A percentile compares a stretch with the other conserved stretches of the same genome.
phyloP scores from a whole-genome alignment of 1,284 basidiomycete genomes.

The Pseudozyma thailandica region DNA sequence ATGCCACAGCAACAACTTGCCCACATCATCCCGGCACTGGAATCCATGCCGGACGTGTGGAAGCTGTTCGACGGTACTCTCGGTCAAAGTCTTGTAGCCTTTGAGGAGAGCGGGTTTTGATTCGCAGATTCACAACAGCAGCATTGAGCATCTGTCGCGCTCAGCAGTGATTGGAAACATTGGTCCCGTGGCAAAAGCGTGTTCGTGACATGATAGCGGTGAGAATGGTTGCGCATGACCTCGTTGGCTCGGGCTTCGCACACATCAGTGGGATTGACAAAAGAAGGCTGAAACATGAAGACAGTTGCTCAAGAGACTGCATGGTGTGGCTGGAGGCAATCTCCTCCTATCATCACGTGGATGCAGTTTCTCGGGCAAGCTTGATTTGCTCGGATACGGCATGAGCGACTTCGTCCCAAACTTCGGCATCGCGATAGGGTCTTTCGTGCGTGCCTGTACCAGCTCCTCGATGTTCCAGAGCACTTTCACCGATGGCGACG shows the following conservation, averaged over 20 bases:
- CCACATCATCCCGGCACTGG: slow-evolving; percentile 42
- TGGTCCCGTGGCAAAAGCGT: not conserved
- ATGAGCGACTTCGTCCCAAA: slow-evolving; percentile 57
- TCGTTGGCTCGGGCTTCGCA: too few species aligned
- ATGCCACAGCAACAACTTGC: slow-evolving; percentile 48
- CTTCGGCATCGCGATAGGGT: slow-evolving; percentile 61
- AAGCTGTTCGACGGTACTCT: slow-evolving; percentile 54
- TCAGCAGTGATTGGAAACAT: not conserved
- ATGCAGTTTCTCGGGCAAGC: slow-evolving; percentile 14
- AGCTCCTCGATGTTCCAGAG: slow-evolving; percentile 16
- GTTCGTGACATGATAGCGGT: too few species aligned
- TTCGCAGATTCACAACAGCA: not conserved
- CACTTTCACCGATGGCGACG: slow-evolving; percentile 27
- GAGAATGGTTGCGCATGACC: not conserved
- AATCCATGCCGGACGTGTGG: slow-evolving; percentile 55
- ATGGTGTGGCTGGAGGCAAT: too few species aligned
- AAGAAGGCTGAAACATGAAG: too few species aligned
- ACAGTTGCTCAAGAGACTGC: too few species aligned
- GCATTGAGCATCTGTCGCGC: not conserved
- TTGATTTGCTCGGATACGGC: slow-evolving; percentile 35
- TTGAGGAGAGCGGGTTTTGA: slow-evolving; percentile 46
- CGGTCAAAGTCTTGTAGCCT: slow-evolving; percentile 44
- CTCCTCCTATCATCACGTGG: too few species aligned
- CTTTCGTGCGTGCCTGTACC: slow-evolving; percentile 32
- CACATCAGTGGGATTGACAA: too few species aligned